Base-by-base conservation (phyloP, 2,329 filamentous ascomycete species). In the Stylonectria norvegica region DNA sequence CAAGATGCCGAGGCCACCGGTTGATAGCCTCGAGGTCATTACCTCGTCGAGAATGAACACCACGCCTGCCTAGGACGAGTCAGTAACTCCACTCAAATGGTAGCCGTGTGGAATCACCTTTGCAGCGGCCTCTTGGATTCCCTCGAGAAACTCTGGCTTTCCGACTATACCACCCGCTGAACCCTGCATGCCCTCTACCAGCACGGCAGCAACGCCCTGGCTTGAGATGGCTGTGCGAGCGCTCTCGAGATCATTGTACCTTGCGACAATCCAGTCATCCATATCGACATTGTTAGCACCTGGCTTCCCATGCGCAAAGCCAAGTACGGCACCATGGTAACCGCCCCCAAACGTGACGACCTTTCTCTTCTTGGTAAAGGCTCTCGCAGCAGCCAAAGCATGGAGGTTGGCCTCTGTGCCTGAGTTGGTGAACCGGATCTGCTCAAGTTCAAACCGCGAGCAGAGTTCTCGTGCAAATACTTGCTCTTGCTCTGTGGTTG, bases 11-110 rank as follows among this genome's bases (percentile, higher is more conserved):
- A 80, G 57, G 1, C 83, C 81, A 5, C 69, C 63, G 2, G 65
- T 65, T 4, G 54, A 56, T 19, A 85, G 61, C 2, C 83, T 70
- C 4, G 77, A 82, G 0, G 82, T 85, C 74, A 85, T 83, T 5
- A 87, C 83, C 61, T 88, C 84, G 56, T 88, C 84, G 11, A 85
- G 65, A 23, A 88, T 79, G 48, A 88, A 72, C 1, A 87, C 42
- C 0, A 76, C 76, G 2, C 73, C 75, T 0, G 67, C 60, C 53
- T 71, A 14, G 5, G 10, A 11, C 17, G 14, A 11, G 30, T 50
- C 16, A 47, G 20, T 12, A 12, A 10, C 12, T 14, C 4, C 4
- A 3, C 20, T 12, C 16, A 5, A 15, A n/a, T 14, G 20, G n/a
- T n/a, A n/a, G 23, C 12, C 10, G 7, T 9, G 14, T 12, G 27